Evolutionary conservation across 163 green algal genomes (phyloP).

Genomic region (Scenedesmus sp.): DNA sequence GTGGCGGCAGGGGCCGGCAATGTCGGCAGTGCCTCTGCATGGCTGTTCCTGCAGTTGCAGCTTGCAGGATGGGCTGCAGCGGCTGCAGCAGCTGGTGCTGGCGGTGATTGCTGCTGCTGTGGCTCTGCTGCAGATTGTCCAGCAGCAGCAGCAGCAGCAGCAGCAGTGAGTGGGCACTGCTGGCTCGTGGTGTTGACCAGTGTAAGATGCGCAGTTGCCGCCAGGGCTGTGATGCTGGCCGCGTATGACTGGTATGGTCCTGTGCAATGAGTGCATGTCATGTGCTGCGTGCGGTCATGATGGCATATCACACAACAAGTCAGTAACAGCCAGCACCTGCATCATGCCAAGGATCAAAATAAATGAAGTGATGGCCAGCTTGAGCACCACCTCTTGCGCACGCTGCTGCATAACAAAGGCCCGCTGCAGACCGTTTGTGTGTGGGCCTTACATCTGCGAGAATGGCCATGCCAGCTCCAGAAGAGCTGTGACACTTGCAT

Average conservation of each 20-base stretch:
- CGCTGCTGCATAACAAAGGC: too few species aligned
- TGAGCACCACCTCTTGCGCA: too few species aligned
- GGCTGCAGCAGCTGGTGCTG: not conserved
- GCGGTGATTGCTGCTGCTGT: not conserved
- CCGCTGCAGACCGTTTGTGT: too few species aligned
- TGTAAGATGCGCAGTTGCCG: not conserved
- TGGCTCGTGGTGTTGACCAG: not conserved
- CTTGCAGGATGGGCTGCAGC: not conserved
- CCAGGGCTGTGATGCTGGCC: not conserved
- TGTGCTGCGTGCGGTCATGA: not conserved
- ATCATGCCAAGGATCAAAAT: too few species aligned
- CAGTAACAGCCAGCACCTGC: too few species aligned
- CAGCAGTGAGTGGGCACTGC: not conserved
- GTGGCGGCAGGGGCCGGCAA: constrained; percentile 15
- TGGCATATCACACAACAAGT: too few species aligned
- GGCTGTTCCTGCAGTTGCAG: not conserved
- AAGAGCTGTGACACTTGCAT: too few species aligned
- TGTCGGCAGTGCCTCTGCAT: constrained; percentile 26
- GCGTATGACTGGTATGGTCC: not conserved
- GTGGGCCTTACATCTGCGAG: too few species aligned
- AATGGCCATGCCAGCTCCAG: too few species aligned
- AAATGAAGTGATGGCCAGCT: too few species aligned
- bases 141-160: not conserved
- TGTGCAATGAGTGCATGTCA: not conserved
- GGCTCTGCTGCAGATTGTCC: too few species aligned